phyloP scores from a whole-genome alignment of 1,284 basidiomycete genomes.

The Rhodotorula sp. region DNA sequence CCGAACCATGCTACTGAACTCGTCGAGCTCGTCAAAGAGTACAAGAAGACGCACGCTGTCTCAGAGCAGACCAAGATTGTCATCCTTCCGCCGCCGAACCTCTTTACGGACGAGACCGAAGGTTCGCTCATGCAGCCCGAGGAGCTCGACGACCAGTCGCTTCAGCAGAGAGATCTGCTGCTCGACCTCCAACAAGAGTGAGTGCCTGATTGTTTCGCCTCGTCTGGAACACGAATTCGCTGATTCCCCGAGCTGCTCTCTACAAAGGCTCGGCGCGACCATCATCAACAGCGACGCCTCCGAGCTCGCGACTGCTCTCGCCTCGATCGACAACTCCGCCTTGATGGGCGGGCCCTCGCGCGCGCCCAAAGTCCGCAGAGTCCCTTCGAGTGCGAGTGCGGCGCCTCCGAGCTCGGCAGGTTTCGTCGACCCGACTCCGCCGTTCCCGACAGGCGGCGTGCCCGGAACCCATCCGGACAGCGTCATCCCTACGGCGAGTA shows the following conservation, averaged over 20 bases:
- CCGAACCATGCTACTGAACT: neutral
- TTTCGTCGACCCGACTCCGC: conserved; percentile 11
- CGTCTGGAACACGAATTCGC: too few species aligned
- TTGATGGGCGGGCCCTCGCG: neutral
- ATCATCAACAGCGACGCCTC: neutral
- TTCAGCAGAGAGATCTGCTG: neutral
- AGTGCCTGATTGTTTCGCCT: too few species aligned
- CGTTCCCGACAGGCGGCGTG: conserved; percentile 29
- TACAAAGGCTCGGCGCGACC: neutral
- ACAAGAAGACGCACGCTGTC: conserved; percentile 1
- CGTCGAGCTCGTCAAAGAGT: conserved; percentile 9
- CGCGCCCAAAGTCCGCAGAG: neutral
- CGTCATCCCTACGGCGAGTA: neutral
- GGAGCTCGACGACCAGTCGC: neutral
- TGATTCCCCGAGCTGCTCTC: too few species aligned
- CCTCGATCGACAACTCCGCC: neutral
- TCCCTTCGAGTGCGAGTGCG: neutral
- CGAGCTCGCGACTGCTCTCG: conserved; percentile 16
- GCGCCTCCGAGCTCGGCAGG: neutral
- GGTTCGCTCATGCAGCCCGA: neutral
- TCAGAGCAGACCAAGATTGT: neutral
- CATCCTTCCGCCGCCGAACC: conserved; percentile 7
- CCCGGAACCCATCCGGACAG: conserved; percentile 28
- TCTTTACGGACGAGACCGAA: neutral
- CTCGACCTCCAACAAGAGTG: conserved; percentile 14